Evolutionary conservation across 805 yeast genomes (phyloP).

Genomic region (Metschnikowia sp.): DNA sequence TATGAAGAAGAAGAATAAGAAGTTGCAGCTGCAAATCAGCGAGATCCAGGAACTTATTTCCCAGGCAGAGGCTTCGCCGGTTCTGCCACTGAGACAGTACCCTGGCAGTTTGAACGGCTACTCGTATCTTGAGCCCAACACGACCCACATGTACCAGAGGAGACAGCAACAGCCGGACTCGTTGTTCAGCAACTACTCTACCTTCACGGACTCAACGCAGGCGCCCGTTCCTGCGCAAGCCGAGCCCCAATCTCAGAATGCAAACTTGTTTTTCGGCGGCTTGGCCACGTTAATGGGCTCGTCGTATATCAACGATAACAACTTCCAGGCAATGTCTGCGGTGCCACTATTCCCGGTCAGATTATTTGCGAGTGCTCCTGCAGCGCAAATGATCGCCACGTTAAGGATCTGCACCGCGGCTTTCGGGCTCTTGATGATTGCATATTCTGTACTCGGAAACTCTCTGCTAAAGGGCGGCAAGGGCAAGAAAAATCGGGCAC

Average conservation of each 20-base stretch:
- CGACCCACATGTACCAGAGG: conserved; percentile 1
- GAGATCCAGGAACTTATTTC: conserved; percentile 37
- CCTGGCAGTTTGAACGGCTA: neutral
- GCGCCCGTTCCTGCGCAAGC: neutral
- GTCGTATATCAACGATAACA: conserved; percentile 51
- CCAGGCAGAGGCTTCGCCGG: neutral
- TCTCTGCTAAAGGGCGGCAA: neutral
- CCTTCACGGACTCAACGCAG: neutral
- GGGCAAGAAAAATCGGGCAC: neutral
- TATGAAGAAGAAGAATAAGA: conserved; percentile 58
- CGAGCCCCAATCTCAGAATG: neutral
- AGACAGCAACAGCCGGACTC: neutral
- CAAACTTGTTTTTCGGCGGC: conserved; percentile 57
- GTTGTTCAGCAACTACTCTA: neutral
- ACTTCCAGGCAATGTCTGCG: conserved; percentile 45
- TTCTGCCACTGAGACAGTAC: neutral
- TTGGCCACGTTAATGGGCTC: conserved; percentile 64
- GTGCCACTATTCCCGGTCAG: conserved; percentile 32
- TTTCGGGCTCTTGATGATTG: conserved; percentile 3
- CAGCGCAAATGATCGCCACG: neutral
- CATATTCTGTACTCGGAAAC: neutral
- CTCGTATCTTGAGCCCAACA: neutral
- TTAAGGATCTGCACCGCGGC: neutral
- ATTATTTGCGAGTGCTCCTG: neutral
- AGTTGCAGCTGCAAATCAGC: conserved; percentile 45